Conservation (phyloP, 441 rosid species). For the Gossypium lobatum region DNA sequence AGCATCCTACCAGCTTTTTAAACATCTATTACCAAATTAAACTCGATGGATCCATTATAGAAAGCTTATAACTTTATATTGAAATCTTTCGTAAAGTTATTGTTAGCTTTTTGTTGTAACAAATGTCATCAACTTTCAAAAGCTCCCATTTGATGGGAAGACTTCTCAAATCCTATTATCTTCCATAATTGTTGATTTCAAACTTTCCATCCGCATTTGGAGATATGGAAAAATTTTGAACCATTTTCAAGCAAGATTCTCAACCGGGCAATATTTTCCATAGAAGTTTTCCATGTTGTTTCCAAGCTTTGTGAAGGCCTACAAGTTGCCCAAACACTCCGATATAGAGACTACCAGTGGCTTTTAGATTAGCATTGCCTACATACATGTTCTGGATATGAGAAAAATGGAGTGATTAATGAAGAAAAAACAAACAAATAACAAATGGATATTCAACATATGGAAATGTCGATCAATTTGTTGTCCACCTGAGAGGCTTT, state of each 20-base stretch:
- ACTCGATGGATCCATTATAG: slow-evolving; percentile 47
- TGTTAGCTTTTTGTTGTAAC: slow-evolving; percentile 36
- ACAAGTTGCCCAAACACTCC: slow-evolving; percentile 54
- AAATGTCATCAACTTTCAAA: slow-evolving; percentile 29
- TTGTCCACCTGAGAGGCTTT: slow-evolving; percentile 39
- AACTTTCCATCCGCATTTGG: slow-evolving; percentile 33
- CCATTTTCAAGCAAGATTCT: slow-evolving; percentile 38
- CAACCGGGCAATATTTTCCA: slow-evolving; percentile 42
- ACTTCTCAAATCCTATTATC: slow-evolving; percentile 42
- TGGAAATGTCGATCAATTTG: background rate
- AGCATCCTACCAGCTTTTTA: slow-evolving; percentile 44
- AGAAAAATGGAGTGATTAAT: background rate
- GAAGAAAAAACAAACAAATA: background rate
- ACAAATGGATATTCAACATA: background rate
- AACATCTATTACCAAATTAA: slow-evolving; percentile 32
- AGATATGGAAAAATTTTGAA: slow-evolving; percentile 49
- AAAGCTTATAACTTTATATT: slow-evolving; percentile 26
- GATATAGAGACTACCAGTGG: slow-evolving; percentile 38
- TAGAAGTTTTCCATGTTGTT: slow-evolving; percentile 40
- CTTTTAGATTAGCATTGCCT: slow-evolving; percentile 32
- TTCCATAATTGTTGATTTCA: slow-evolving; percentile 29
- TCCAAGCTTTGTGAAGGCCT: slow-evolving; percentile 49
- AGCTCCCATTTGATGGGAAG: slow-evolving; percentile 33
- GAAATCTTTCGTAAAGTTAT: slow-evolving; percentile 30
- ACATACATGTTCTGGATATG: slow-evolving; percentile 44